Conservation (phyloP, 2,329 filamentous ascomycete species). For the Calycina herbarum region DNA sequence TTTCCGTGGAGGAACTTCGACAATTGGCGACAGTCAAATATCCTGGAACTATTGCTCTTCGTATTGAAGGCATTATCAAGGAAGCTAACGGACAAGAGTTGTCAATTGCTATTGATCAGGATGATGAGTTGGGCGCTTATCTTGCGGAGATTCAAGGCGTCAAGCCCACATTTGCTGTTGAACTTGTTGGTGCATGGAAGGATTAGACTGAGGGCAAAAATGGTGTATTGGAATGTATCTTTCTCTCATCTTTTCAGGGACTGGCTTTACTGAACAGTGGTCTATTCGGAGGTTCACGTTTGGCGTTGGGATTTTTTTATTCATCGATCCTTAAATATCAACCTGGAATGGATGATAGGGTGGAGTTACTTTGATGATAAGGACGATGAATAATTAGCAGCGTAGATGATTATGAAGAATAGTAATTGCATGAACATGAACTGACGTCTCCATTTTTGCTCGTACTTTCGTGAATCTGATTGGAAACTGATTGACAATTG, state of each 20-base stretch:
- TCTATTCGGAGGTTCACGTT: neutral
- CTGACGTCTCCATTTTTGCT: neutral
- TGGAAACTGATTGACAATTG: neutral
- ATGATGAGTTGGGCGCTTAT: slow-evolving; percentile 72
- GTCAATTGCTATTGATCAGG: slow-evolving; percentile 64
- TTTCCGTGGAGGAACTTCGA: slow-evolving; percentile 62
- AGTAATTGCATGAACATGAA: neutral
- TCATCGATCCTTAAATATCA: neutral
- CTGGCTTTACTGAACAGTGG: neutral
- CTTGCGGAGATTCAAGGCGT: slow-evolving; percentile 52
- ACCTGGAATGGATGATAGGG: neutral
- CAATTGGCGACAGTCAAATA: slow-evolving; percentile 61
- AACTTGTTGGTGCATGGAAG: slow-evolving; percentile 37
- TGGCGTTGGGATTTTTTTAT: neutral
- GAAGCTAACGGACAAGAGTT: slow-evolving; percentile 56
- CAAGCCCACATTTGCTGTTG: slow-evolving; percentile 37
- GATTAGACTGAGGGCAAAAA: slow-evolving; percentile 12
- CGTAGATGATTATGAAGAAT: neutral
- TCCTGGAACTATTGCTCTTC: slow-evolving; percentile 57
- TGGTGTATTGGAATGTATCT: neutral
- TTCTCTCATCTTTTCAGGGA: neutral
- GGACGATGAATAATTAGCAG: neutral
- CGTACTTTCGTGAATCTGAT: neutral
- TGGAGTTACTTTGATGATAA: neutral
- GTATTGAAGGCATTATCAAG: slow-evolving; percentile 66